Evolutionary conservation across 306 rosid species (phyloP).

Genomic region (Vicia faba): DNA sequence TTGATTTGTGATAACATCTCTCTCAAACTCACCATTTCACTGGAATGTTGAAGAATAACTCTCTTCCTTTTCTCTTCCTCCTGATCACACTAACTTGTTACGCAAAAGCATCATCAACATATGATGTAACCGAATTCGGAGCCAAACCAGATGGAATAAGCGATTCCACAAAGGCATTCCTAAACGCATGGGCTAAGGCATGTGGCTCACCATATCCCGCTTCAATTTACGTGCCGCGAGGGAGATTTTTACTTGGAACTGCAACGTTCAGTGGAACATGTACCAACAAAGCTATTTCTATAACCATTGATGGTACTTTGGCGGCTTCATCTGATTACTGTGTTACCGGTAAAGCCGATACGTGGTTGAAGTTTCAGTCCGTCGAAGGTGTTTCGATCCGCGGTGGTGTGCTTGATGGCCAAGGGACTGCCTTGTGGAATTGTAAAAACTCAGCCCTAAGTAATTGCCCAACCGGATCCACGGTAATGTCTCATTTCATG

Average conservation of each 20-base stretch:
- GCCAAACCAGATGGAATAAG: slow-evolving; percentile 49
- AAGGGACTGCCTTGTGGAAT: slow-evolving; percentile 50
- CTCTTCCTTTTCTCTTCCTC: neutral
- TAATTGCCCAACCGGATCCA: slow-evolving; percentile 50
- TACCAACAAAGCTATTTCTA: slow-evolving; percentile 35
- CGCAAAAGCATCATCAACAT: neutral
- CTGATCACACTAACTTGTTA: neutral
- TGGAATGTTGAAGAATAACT: neutral
- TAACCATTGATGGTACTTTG: slow-evolving; percentile 51
- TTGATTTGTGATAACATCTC: too few relatives aligned
- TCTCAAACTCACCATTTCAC: neutral
- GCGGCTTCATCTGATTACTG: slow-evolving; percentile 47
- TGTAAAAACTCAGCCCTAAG: slow-evolving; percentile 50
- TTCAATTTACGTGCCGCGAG: slow-evolving; percentile 47
- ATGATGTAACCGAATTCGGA: slow-evolving; percentile 51
- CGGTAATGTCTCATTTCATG: slow-evolving; percentile 36
- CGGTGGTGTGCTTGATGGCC: slow-evolving; percentile 60
- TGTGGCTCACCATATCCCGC: slow-evolving; percentile 36
- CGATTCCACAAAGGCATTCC: slow-evolving; percentile 57
- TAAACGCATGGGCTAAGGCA: slow-evolving; percentile 52
- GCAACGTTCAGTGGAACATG: slow-evolving; percentile 39
- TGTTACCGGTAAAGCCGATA: slow-evolving; percentile 21
- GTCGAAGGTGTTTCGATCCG: slow-evolving; percentile 47
- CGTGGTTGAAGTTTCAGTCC: slow-evolving; percentile 45
- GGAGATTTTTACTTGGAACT: slow-evolving; percentile 41